These are phyloP conservation scores for Erysimum pusillum DNA, from an alignment of 441 rosid genomes.

Conservation along the genomic window DNA sequence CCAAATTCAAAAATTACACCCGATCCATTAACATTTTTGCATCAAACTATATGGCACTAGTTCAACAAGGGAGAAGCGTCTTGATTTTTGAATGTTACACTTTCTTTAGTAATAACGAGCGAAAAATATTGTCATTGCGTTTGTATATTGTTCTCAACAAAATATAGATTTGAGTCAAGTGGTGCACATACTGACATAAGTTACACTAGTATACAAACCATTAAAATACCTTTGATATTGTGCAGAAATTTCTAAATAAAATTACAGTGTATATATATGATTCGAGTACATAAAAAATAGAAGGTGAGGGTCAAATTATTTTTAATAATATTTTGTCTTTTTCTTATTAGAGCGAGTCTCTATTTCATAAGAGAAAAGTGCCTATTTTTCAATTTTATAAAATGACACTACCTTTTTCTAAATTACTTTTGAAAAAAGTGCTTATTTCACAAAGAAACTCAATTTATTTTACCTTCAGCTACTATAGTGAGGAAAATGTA, in stretches of 20 bases:
- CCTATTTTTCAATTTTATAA: too few species aligned
- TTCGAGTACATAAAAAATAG: too few species aligned
- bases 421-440: too few species aligned
- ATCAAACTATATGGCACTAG: background rate
- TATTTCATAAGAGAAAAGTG: too few species aligned
- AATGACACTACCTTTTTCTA: too few species aligned
- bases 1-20: background rate
- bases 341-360: too few species aligned
- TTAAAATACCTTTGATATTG: background rate
- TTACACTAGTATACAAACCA: background rate
- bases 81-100: too few species aligned
- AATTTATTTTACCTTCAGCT: background rate
- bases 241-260: background rate
- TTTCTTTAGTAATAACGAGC: too few species aligned
- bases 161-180: background rate
- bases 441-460: too few species aligned
- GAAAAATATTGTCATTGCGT: background rate
- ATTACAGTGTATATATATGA: background rate
- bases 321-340: too few species aligned
- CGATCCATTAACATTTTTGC: background rate
- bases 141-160: background rate
- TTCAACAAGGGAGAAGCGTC: background rate
- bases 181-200: too few species aligned
- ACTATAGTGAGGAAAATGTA: background rate
- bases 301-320: too few species aligned